Conservation (phyloP, 768 basidiomycete genomes). For the Amanita rimosa region DNA sequence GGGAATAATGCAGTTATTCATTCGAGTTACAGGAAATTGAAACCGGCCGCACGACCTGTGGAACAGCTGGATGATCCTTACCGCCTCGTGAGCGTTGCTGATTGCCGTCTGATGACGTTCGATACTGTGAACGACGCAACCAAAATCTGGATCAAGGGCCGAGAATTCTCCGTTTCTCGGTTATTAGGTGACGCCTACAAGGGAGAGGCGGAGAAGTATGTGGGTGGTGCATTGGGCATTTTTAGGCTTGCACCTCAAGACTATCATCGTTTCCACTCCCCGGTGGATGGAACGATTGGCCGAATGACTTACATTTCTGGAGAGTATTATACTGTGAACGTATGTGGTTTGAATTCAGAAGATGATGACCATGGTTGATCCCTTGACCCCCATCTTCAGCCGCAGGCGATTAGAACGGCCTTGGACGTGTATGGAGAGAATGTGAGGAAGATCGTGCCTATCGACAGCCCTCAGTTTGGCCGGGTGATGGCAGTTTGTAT, state of each 20-base stretch:
- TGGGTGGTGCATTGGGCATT: slow-evolving; percentile 77
- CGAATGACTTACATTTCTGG: slow-evolving; percentile 75
- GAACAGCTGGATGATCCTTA: slow-evolving; percentile 63
- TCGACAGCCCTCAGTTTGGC: slow-evolving; percentile 84
- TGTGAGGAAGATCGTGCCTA: slow-evolving; percentile 82
- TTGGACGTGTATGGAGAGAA: slow-evolving; percentile 96
- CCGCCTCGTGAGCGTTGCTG: slow-evolving; percentile 81
- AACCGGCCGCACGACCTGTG: slow-evolving; percentile 66
- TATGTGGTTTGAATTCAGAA: slow-evolving; percentile 20
- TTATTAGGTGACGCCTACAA: slow-evolving; percentile 75
- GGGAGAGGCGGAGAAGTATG: slow-evolving; percentile 55
- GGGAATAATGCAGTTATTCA: background rate
- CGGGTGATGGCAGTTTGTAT: slow-evolving; percentile 87
- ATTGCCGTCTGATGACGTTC: slow-evolving; percentile 95
- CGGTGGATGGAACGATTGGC: slow-evolving; percentile 79
- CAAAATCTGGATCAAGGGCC: slow-evolving; percentile 91
- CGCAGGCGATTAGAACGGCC: slow-evolving; percentile 85
- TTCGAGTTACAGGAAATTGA: slow-evolving; percentile 59
- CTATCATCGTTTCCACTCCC: slow-evolving; percentile 89
- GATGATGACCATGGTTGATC: too few species aligned
- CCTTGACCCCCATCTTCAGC: slow-evolving; percentile 34
- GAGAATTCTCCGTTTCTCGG: slow-evolving; percentile 75
- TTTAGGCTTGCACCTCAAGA: slow-evolving; percentile 92
- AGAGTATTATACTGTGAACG: slow-evolving; percentile 95
- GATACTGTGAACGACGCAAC: slow-evolving; percentile 81